Evolutionary conservation across 1,284 basidiomycete genomes (phyloP).

Genomic region (Trametes versicolor): DNA sequence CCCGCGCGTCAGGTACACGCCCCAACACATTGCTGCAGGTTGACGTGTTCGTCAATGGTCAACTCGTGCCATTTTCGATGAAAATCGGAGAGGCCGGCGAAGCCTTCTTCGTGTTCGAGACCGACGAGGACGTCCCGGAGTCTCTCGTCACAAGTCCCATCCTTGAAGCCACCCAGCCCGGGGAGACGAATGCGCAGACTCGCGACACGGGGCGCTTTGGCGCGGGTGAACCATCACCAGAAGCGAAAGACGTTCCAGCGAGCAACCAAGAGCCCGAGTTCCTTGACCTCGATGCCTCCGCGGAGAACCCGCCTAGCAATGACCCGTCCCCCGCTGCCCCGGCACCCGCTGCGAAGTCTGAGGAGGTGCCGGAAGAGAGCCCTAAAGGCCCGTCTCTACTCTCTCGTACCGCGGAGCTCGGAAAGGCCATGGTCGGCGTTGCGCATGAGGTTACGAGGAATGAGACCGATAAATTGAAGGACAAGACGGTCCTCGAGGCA

Average conservation of each 20-base stretch:
- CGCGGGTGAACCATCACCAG: slow-evolving; percentile 24
- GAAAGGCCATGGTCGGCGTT: slow-evolving; percentile 44
- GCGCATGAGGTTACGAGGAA: slow-evolving; percentile 45
- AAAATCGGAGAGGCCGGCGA: slow-evolving; percentile 99
- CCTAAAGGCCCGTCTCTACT: slow-evolving; percentile 32
- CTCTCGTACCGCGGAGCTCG: slow-evolving; percentile 40
- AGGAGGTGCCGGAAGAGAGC: slow-evolving; percentile 17
- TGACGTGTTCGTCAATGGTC: slow-evolving; percentile 84
- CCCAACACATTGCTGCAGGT: slow-evolving; percentile 59
- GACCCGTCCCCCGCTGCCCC: slow-evolving; percentile 1
- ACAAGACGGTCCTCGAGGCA: slow-evolving; percentile 40
- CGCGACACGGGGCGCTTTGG: slow-evolving; percentile 53
- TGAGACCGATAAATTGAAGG: slow-evolving; percentile 41
- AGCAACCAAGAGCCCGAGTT: slow-evolving; percentile 66
- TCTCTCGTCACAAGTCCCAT: slow-evolving; percentile 95
- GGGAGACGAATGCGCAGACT: slow-evolving; percentile 43
- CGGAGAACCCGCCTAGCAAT: slow-evolving; percentile 7
- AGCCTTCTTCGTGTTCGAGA: slow-evolving; percentile 99
- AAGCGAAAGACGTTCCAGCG: slow-evolving; percentile 45
- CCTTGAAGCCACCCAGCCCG: slow-evolving; percentile 69
- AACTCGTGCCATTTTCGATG: slow-evolving; percentile 92
- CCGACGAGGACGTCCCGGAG: slow-evolving; percentile 92
- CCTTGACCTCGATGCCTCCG: slow-evolving; percentile 66
- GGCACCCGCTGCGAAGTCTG: not conserved
- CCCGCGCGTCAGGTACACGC: not conserved